Evolutionary conservation across 208 protist genomes (phyloP), one percentile per base, ranked within the genome.

Genomic region (Trypanosoma rangeli): DNA sequence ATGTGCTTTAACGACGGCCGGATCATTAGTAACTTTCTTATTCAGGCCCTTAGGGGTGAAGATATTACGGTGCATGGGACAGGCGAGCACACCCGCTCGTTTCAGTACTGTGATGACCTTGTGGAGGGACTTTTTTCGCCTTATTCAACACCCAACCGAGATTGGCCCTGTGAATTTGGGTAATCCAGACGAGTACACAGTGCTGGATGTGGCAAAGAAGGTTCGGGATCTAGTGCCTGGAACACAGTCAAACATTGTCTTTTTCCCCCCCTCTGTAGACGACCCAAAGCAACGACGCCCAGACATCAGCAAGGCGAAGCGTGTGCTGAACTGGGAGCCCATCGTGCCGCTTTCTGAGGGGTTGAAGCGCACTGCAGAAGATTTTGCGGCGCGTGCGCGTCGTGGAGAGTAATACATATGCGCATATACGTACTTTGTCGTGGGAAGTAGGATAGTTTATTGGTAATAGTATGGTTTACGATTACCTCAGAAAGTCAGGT

Each of bases 1-100:
- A 98, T 99, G 97, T 85, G 89, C 68, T 89, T 92, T 53, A 82
- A 97, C 54, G 97, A 99, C 65, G 97, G 97, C 9, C 87, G 97
- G 42, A 93, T 99, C 28, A 93, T 98, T 18, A 92, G 81, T 63
- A 99, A 99, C 80, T 98, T 99, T 73, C 86, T 98, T n/a, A 42
- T 94, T 44, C 94, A 98, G 66, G 90, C 91, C 1, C 74, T 97
- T 1, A 67, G 80, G 4, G 87, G 81, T 0, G 48, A 89, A 29
- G 67, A 84, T 70, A 89, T 98, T 57, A 97, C 94, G 20, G 80
- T 99, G 33, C 98, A 98, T 67, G 97, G 97, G 44, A 82, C 86
- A 48, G 96, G 97, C 3, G 62, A 84, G 52, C 88, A 97, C 62
- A 98, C 96, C 5, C 83, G 96, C 50, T 91, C 80, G 50, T 97